These are phyloP conservation scores for Aciculosporium take DNA, from an alignment of 2,329 filamentous ascomycete genomes.

Conservation along the genomic window DNA sequence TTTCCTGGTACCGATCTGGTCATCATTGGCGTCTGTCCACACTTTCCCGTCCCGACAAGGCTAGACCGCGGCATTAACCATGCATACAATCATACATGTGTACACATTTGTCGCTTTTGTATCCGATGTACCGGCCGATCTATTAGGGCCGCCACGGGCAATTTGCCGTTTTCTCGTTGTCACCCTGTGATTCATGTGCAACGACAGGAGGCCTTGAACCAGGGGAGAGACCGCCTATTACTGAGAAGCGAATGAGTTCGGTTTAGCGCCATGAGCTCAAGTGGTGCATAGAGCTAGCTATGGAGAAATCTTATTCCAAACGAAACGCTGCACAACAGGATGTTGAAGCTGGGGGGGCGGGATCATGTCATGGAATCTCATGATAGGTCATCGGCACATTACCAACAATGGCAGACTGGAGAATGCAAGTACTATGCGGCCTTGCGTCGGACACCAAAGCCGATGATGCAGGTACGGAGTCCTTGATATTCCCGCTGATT, in stretches of 20 bases:
- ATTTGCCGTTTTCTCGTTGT: background rate
- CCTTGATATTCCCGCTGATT: too few relatives aligned
- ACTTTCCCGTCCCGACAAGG: background rate
- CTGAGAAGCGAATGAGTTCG: background rate
- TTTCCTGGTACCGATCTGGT: background rate
- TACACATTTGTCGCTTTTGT: background rate
- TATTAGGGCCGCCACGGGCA: too few relatives aligned
- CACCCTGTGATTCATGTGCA: background rate
- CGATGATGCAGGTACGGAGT: too few relatives aligned
- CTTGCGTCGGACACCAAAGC: background rate
- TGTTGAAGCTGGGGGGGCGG: background rate
- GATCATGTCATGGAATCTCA: constrained; percentile 1
- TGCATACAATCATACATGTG: background rate
- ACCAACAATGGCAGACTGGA: background rate
- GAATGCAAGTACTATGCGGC: background rate
- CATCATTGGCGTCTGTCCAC: background rate
- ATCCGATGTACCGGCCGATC: constrained; percentile 1
- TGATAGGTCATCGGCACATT: background rate
- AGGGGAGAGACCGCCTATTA: background rate
- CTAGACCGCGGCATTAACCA: background rate
- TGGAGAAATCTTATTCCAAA: background rate
- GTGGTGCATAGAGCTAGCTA: background rate
- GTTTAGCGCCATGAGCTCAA: background rate
- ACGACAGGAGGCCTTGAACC: background rate
- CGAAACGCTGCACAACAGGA: background rate